Base-by-base conservation (phyloP, 305 asterid genomes). In the Fraxinus latifolia region DNA sequence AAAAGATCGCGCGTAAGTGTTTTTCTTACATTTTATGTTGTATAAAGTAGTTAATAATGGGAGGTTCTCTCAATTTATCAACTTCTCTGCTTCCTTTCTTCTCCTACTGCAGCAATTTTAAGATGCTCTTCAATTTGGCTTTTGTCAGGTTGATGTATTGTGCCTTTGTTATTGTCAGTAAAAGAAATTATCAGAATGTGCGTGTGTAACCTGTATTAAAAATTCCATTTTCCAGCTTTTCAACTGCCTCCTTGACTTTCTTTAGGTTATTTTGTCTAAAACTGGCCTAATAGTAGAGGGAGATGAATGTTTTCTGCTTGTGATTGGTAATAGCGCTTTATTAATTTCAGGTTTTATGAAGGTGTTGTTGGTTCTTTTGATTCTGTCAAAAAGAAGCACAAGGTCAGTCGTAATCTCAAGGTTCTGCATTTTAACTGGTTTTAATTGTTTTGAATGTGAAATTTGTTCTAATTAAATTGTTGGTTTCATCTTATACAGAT, bases 351-450 rank as follows among this genome's bases (percentile, higher is more conserved):
- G 95, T 96, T 50, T 86, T 95, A 96, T 83, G 92, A 91, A 81
- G 99, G 99, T 55, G 91, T 85, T 33, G 77, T 95, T 87, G 85
- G 80, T 21, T 88, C 91, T 71, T 96, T 86, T 90, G 96, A 96
- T 86, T 72, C 91, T 85, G 90, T n/a, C 80, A 93, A 89, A 87
- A 94, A 91, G 89, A 95, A 87, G 92, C 98, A 93, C 79, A 86
- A 80, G 94, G 99, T 94, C 76, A 74, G 93, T 87, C 3, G 78
- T 68, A 84, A 77, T 71, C 14, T 68, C 47, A 19, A 31, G 47
- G 76, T 71, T 33, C 76, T 71, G 76, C 47, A 71, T 31, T 33
- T 32, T 5, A 15, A 71, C 76, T 15, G 14, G 14, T 71, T 71
- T 8, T 71, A 70, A 12, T 4, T 74, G 72, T 67, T 76, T 67